Base-by-base conservation (phyloP, 305 asterid species). In the Fraxinus ornus region DNA sequence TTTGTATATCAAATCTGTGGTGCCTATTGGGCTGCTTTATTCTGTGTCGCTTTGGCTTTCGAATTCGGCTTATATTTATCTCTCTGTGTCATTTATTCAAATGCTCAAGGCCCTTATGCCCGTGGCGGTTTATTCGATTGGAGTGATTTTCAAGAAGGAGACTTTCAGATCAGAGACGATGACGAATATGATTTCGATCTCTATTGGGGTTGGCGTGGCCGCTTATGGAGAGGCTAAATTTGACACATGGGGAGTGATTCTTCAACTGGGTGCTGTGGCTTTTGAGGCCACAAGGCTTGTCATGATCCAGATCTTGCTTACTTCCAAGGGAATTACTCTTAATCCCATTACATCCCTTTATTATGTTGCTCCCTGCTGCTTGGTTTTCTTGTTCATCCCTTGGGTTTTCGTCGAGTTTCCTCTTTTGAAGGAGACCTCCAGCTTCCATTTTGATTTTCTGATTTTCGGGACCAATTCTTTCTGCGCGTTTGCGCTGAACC, bases 41-140 rank as follows among this genome's bases (percentile, higher is more conserved):
- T 78, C 81, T 36, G 24, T 78, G 0, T 57, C 57, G 44, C 75
- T 78, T 1, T 78, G 81, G 81, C 81, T 78, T 33, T 78, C 81
- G 3, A 77, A 77, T 77, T 77, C 80, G 70, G 80, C 80, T 47
- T 77, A 77, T 77, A 77, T 77, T 28, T 77, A 77, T 49, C 80
- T 77, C 70, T 77, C 71, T 1, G 80, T 77, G 80, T 77, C 80
- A 15, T 77, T 77, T 47, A 77, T 77, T 49, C 80, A 77, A 49
- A 77, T 77, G 80, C 80, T 77, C 9, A 77, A 77, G 75, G 81
- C 81, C 33, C 60, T 78, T 3, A 78, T 78, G 76, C 81, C 81
- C 0, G 81, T 78, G 12, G 81, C 81, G 0, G 81, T 78, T 33
- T 78, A 78, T 37, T 47, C 57, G 57, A 47, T 47, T 13, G 57